These are phyloP conservation scores for Epichloe scottii DNA, from an alignment of 2,329 filamentous ascomycete species.

Conservation along the genomic window DNA sequence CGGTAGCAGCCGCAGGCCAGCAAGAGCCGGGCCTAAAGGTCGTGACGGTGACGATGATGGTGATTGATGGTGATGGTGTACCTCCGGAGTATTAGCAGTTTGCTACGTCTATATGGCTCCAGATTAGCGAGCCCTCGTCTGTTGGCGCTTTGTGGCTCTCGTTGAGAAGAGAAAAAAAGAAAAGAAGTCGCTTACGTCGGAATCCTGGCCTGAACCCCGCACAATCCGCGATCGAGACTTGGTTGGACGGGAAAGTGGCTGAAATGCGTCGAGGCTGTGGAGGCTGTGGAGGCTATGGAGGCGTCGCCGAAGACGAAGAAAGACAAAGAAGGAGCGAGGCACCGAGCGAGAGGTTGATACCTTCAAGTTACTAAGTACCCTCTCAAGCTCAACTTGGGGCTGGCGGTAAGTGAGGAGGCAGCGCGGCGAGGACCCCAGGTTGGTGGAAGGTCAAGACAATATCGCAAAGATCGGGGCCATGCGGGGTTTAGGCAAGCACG, in stretches of 20 bases:
- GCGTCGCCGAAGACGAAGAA: neutral
- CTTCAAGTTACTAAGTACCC: no score
- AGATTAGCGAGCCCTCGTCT: constrained; percentile 10
- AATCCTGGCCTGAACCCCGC: neutral
- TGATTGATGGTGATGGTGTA: neutral
- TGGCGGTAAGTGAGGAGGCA: no score
- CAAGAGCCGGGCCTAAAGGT: neutral
- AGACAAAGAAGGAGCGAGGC: neutral
- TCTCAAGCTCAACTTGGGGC: no score
- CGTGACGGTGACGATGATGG: neutral
- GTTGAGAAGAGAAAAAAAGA: neutral
- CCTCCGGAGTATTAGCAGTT: neutral
- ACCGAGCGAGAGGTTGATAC: no score
- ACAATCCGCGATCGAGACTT: neutral
- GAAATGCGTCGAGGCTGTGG: neutral
- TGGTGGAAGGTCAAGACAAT: no score
- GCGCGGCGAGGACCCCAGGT: no score
- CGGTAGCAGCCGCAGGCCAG: constrained; percentile 7
- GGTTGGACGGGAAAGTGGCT: neutral
- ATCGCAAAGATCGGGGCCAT: neutral
- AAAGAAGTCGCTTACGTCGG: no score
- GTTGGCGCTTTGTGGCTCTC: constrained; percentile 1
- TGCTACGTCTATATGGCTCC: no score
- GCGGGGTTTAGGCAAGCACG: neutral
- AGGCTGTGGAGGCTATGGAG: neutral